Evolutionary conservation across 2,329 filamentous ascomycete genomes (phyloP), one percentile per base, ranked within the genome.

Genomic region (Xylaria sp.): DNA sequence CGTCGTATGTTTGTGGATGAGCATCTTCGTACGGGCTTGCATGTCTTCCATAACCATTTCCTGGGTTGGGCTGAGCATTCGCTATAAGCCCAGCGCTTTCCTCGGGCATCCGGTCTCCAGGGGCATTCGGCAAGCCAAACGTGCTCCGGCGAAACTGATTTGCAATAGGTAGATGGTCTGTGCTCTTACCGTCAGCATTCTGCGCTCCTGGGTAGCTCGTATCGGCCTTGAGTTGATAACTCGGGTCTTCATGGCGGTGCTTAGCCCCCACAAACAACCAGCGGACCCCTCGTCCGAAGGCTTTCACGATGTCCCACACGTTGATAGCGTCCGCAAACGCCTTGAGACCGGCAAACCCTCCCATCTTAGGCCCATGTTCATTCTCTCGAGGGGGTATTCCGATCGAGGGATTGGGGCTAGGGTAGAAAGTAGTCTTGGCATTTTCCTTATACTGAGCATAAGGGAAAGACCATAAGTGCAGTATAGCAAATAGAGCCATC

Each of bases 391-490:
- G 74, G 70, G 82, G 73, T 70, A 80, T 68, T 76, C 82, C 76
- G 65, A 82, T 77, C 69, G 79, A 78, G 8, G 80, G 72, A 70
- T 84, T 82, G 61, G 84, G 78, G 62, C 79, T 75, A 51, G 86
- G 85, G 69, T 87, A 87, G 67, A 82, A 85, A n/a, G 80, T 81
- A 39, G 78, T 75, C 60, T 81, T 84, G 23, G 83, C 82, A 34
- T 78, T 77, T 23, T 81, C 80, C 25, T 80, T 83, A 79, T 97
- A 97, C 0, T 89, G 90, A 65, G 86, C 85, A 84, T 91, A 96
- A 0, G 92, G 87, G 77, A 96, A 97, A 2, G 94, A 92, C 85
- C 90, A 97, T 18, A 96, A 81, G 79, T 97, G 94, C 63, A 97
- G 81, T 54, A 94, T 77, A 20, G 92, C 84, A 76, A 97, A 97